Percentiles rank a stretch among this genome's conserved stretches.
Conservation (phyloP, 495 filamentous ascomycete genomes). For the Xylaria curta region DNA sequence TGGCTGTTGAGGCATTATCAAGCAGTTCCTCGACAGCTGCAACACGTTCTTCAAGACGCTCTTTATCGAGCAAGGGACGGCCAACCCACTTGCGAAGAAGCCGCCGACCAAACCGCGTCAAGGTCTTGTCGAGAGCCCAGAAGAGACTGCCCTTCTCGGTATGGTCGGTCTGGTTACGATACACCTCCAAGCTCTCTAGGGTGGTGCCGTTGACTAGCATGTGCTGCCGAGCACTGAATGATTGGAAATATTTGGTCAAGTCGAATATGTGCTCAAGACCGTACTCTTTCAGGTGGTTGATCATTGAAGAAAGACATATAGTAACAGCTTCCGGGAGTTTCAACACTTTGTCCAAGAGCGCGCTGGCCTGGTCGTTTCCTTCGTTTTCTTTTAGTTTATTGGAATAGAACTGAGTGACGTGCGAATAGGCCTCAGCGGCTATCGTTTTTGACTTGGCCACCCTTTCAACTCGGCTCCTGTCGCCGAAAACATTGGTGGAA, state of each 20-base stretch:
- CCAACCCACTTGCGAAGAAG: conserved; percentile 95
- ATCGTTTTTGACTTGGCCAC: conserved; percentile 79
- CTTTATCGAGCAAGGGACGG: conserved; percentile 81
- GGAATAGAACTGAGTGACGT: conserved; percentile 94
- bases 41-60: conserved; percentile 80
- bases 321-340: conserved; percentile 85
- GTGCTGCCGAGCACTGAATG: conserved; percentile 91
- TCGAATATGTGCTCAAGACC: conserved; percentile 96
- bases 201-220: conserved; percentile 98
- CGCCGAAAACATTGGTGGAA: conserved; percentile 89
- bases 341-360: conserved; percentile 84
- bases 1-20: conserved; percentile 64
- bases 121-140: conserved; percentile 93
- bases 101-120: conserved; percentile 87
- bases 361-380: conserved; percentile 53
- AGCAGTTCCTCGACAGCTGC: conserved; percentile 88
- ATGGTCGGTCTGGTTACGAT: conserved; percentile 92
- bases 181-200: conserved; percentile 91
- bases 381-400: conserved; percentile 71
- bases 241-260: conserved; percentile 96
- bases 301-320: conserved; percentile 95
- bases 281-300: conserved; percentile 90
- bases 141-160: conserved; percentile 87
- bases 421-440: conserved; percentile 82
- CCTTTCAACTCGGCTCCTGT: conserved; percentile 82